phyloP scores from a whole-genome alignment of 2,329 filamentous ascomycete genomes.

The Fusarium coicis region DNA sequence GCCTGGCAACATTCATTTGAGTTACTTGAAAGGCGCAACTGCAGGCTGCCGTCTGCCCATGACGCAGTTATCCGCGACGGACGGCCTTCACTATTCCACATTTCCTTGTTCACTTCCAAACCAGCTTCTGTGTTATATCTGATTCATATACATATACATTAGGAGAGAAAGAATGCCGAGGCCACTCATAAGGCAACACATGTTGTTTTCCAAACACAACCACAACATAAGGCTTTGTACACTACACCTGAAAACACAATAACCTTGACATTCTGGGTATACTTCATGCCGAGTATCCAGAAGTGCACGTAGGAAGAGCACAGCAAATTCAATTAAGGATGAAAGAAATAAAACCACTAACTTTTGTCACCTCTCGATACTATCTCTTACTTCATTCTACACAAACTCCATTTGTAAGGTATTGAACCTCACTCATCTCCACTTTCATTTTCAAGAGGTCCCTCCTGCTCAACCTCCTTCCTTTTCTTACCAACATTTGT shows the following conservation, averaged over 20 bases:
- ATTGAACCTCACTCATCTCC: too few relatives aligned
- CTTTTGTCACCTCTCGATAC: too few relatives aligned
- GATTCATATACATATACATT: neutral
- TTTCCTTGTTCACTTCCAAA: neutral
- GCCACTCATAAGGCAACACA: neutral
- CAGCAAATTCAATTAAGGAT: too few relatives aligned
- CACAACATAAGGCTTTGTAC: neutral
- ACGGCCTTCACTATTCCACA: neutral
- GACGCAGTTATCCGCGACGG: neutral
- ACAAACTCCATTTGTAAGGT: too few relatives aligned
- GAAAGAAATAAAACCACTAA: too few relatives aligned
- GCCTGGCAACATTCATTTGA: neutral
- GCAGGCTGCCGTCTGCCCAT: constrained; percentile 1
- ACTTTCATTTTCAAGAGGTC: too few relatives aligned
- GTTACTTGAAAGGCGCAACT: neutral
- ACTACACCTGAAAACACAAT: neutral
- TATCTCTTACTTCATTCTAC: too few relatives aligned
- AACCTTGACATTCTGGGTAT: neutral
- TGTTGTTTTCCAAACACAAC: neutral
- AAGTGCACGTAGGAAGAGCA: too few relatives aligned
- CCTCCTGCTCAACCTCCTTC: too few relatives aligned
- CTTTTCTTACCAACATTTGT: too few relatives aligned
- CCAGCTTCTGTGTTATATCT: neutral
- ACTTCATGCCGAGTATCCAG: too few relatives aligned
- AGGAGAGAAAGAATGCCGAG: neutral